phyloP scores from a whole-genome alignment of 805 yeast genomes.

The Myxozyma sirexii region DNA sequence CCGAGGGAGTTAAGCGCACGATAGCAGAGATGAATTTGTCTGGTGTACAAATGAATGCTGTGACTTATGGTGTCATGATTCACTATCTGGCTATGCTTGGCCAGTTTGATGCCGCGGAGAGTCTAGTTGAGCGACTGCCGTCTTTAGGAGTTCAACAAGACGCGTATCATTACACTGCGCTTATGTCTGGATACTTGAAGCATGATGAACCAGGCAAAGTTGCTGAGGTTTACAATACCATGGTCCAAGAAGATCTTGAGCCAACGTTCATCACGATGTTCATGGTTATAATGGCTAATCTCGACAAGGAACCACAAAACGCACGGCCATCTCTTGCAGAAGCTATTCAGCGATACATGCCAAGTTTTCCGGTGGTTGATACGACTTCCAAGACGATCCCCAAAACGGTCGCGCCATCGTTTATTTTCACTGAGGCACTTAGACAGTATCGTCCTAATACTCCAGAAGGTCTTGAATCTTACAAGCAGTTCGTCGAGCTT shows the following conservation, averaged over 20 bases:
- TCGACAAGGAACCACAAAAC: neutral
- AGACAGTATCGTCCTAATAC: neutral
- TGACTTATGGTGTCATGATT: constrained; percentile 21
- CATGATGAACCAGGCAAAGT: constrained; percentile 11
- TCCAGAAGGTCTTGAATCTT: neutral
- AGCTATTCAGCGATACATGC: constrained; percentile 1
- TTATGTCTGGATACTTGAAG: constrained; percentile 22
- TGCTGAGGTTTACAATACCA: constrained; percentile 12
- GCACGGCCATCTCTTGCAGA: constrained; percentile 9
- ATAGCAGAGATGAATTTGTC: constrained; percentile 15
- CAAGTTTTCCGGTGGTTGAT: constrained; percentile 18
- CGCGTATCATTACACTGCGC: constrained; percentile 29
- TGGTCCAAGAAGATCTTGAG: constrained; percentile 18
- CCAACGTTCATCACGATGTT: constrained; percentile 39
- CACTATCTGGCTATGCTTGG: constrained; percentile 24
- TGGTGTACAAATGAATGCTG: constrained; percentile 11
- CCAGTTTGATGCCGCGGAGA: constrained; percentile 17
- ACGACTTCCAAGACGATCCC: constrained; percentile 15
- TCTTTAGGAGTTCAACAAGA: constrained; percentile 9
- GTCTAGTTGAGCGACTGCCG: constrained; percentile 18
- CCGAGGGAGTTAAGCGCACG: constrained; percentile 11
- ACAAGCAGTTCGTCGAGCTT: constrained; percentile 1
- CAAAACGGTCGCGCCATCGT: constrained; percentile 22
- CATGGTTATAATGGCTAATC: constrained; percentile 42
- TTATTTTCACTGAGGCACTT: constrained; percentile 16